A percentile compares a stretch with the other conserved stretches of the same genome.
Evolutionary conservation across 108 stramenopile species (phyloP).

Genomic region (Cyclotella atomus): DNA sequence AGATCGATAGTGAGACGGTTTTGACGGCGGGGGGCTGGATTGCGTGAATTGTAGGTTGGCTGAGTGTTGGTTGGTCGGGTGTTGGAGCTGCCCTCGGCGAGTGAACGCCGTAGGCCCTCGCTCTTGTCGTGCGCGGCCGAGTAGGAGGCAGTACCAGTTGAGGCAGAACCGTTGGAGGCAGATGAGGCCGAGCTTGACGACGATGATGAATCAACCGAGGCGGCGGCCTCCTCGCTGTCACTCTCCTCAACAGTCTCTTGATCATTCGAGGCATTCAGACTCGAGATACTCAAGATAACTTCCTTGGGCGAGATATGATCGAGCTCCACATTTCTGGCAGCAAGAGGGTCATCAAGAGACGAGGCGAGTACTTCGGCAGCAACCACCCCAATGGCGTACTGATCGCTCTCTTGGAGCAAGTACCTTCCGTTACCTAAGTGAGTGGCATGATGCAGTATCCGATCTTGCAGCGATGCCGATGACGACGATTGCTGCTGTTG

Average conservation of each 20-base stretch:
- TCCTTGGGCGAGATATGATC: constrained; percentile 19
- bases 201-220: too few relatives aligned
- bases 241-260: too few relatives aligned
- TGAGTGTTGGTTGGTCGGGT: too few relatives aligned
- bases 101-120: not conserved
- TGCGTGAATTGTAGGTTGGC: constrained; percentile 4
- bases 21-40: not conserved
- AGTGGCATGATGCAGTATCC: not conserved
- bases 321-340: not conserved
- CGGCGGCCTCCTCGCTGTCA: too few relatives aligned
- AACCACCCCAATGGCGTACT: constrained; percentile 16
- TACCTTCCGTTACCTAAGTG: not conserved
- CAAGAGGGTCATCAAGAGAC: not conserved
- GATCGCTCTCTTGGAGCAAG: constrained; percentile 5
- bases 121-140: not conserved
- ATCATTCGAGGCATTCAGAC: not conserved
- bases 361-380: constrained; percentile 19
- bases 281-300: not conserved
- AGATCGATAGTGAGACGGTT: constrained; percentile 16
- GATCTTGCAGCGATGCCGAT: not conserved
- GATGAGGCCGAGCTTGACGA: too few relatives aligned
- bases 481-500: not conserved
- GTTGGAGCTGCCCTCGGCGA: not conserved
- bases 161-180: too few relatives aligned
- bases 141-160: not conserved